phyloP scores from a whole-genome alignment of 768 basidiomycete genomes.

The Psilocybe cubensis region DNA sequence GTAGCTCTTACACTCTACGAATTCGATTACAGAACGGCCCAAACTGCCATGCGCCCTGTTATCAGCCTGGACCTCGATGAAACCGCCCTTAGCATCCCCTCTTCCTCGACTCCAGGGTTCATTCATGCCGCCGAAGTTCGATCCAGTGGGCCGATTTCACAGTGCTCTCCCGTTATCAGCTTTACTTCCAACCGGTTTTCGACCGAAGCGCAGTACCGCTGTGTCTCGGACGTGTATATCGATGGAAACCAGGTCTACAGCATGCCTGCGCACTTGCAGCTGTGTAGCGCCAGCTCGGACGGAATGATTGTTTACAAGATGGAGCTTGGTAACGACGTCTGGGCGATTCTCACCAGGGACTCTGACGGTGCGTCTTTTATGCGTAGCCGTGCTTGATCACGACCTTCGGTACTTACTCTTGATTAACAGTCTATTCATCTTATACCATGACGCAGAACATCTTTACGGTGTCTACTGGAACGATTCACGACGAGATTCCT shows the following conservation, averaged over 20 bases:
- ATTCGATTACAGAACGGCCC: constrained; percentile 10
- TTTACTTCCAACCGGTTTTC: constrained; percentile 20
- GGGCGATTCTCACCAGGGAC: constrained; percentile 17
- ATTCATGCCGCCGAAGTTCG: constrained; percentile 18
- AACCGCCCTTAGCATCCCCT: constrained; percentile 15
- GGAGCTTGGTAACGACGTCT: constrained; percentile 20
- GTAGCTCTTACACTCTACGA: constrained; percentile 18
- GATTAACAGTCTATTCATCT: constrained; percentile 1
- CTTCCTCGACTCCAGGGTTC: constrained; percentile 7
- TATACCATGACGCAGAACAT: constrained; percentile 15
- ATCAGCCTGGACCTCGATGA: constrained; percentile 31
- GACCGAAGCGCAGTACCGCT: constrained; percentile 13
- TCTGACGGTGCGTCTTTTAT: constrained; percentile 12
- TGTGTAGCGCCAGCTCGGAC: background rate
- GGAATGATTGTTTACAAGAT: constrained; percentile 12
- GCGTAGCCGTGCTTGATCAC: background rate
- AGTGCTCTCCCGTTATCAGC: constrained; percentile 20
- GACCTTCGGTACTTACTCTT: background rate
- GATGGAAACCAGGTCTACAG: constrained; percentile 17
- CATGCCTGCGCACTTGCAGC: constrained; percentile 6
- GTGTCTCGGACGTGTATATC: constrained; percentile 17
- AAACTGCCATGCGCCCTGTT: constrained; percentile 4
- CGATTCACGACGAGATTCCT: constrained; percentile 2
- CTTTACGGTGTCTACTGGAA: constrained; percentile 2
- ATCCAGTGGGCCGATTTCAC: constrained; percentile 10